Conservation (phyloP, 306 rosid species). For the Acacia confusa region DNA sequence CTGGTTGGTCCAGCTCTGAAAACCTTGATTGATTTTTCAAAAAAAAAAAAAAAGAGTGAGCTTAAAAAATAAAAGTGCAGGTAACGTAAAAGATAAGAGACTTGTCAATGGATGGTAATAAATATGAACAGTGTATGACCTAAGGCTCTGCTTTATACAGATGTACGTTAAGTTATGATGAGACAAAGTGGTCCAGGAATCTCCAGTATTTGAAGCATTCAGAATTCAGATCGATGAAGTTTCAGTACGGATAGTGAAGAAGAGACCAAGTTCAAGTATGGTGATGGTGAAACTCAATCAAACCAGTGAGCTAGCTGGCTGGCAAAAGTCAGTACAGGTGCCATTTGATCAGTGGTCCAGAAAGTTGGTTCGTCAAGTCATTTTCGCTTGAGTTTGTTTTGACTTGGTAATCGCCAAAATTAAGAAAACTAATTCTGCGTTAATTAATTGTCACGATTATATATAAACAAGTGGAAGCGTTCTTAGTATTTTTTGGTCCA, state of each 20-base stretch:
- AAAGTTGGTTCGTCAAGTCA: background rate
- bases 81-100: background rate
- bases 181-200: background rate
- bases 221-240: no score
- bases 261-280: background rate
- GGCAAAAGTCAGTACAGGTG: background rate
- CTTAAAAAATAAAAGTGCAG: background rate
- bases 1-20: no score
- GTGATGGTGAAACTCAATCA: background rate
- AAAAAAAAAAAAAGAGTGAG: no score
- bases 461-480: background rate
- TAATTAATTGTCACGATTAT: background rate
- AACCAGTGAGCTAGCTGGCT: background rate
- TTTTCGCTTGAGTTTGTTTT: background rate
- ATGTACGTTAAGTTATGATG: background rate
- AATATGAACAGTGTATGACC: background rate
- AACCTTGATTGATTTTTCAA: no score
- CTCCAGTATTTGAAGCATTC: background rate
- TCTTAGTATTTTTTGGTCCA: background rate
- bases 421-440: background rate
- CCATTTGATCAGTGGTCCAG: background rate
- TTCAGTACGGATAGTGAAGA: background rate
- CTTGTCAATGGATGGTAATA: background rate
- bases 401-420: background rate
- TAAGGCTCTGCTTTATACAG: background rate